Conservation (phyloP, 768 basidiomycete genomes). For the Tylopilus balloui region DNA sequence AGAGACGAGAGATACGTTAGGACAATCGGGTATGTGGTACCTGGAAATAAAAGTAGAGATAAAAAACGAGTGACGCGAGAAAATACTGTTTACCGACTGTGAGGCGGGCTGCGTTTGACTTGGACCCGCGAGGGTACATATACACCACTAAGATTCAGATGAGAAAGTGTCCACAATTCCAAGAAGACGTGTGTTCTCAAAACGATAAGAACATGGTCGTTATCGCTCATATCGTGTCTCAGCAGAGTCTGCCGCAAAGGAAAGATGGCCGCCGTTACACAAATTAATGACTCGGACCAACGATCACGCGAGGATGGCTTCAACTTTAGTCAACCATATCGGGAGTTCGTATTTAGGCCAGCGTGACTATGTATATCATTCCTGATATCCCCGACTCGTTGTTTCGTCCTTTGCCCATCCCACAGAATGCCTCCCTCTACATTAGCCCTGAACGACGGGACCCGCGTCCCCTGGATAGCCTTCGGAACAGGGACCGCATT, state of each 20-base stretch:
- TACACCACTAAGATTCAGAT: too few species aligned
- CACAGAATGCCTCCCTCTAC: slow-evolving; percentile 26
- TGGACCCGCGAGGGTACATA: too few species aligned
- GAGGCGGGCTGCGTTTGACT: slow-evolving; percentile 55
- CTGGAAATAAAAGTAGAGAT: slow-evolving; percentile 59
- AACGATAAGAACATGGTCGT: too few species aligned
- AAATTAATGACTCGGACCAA: too few species aligned
- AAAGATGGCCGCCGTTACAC: too few species aligned
- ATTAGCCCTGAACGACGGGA: slow-evolving; percentile 53
- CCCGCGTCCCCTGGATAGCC: slow-evolving; percentile 49
- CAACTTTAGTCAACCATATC: slow-evolving; percentile 10
- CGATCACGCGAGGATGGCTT: slow-evolving; percentile 5
- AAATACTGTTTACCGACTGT: slow-evolving; percentile 13
- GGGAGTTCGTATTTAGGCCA: slow-evolving; percentile 7
- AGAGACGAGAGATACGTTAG: slow-evolving; percentile 43
- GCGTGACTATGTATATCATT: too few species aligned
- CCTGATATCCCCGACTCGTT: not conserved
- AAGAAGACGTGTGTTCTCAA: too few species aligned
- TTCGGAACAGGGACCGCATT: slow-evolving; percentile 62
- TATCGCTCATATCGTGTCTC: too few species aligned
- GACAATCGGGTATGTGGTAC: slow-evolving; percentile 58
- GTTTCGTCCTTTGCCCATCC: slow-evolving; percentile 5
- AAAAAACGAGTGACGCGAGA: not conserved
- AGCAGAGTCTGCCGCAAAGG: too few species aligned
- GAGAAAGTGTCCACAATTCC: too few species aligned